Base-by-base conservation (phyloP, 2,329 filamentous ascomycete species). In the Fusarium compactum region DNA sequence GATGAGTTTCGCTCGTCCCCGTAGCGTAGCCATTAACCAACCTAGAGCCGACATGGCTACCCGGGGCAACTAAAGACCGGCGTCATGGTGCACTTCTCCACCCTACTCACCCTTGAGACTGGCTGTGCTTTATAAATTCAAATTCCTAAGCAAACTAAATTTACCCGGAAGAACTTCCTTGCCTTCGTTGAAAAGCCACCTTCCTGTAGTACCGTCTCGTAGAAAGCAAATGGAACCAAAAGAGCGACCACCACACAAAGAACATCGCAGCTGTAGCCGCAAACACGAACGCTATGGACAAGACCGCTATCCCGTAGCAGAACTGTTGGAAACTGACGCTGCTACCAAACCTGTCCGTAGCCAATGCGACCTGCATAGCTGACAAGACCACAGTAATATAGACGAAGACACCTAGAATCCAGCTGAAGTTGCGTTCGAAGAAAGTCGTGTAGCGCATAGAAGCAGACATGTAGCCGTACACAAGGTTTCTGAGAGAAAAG, bases 181-280 rank as follows among this genome's bases (percentile, higher is more conserved):
- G 30, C 15, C 30, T 16, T 32, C 4, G 30, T 9, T 16, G 30
- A 9, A 4, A 32, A 32, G 30, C 32, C 32, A 44, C 25, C 3
- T 18, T 27, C 7, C 14, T 32, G 6, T 29, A 55, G 40, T 55
- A 55, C 11, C 25, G 52, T 6, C 32, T 34, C 4, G 54, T 57
- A 20, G 54, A 57, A 2, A 57, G 7, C 18, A 57, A 5, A 25
- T 57, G 54, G 22, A 57, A 48, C 32, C 24, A 57, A 12, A 57
- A 57, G 12, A 57, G 32, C 6, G 32, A 43, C 54, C n/a, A 57
- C 54, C 54, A 57, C 0, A 48, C 25, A 3, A 57, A 8, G 11
- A 57, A 16, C 5, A 57, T 48, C 1, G 30, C 22, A 12, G 5
- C 15, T 1, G n/a, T 25, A 3, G 54, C 44, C 12, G 45, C 25